Evolutionary conservation across 2,329 filamentous ascomycete genomes (phyloP), one percentile per base, ranked within the genome.

Genomic region (Diaporthe vaccinii): DNA sequence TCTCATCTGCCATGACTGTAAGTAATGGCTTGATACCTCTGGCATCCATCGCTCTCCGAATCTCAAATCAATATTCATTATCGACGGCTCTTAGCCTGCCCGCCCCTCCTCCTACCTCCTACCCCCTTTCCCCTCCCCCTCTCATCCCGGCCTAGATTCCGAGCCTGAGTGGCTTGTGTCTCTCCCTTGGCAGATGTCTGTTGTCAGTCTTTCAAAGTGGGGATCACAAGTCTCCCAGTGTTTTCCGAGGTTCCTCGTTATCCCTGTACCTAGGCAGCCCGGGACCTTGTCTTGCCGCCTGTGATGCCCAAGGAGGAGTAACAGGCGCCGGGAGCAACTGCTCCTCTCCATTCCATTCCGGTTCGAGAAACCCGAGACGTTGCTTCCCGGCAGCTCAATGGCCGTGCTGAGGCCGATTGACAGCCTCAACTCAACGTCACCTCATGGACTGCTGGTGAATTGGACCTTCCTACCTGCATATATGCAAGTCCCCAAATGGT

Each of bases 401-500:
- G 44, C 44, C 51, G 62, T 28, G 31, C 44, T 36, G 17, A 51
- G 17, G 62, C 44, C 31, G 62, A 25, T 67, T 67, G 57, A 72
- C 41, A 72, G 70, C 70, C 57, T 72, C 57, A 72, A 62, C 53
- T 53, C 57, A 53, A 53, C 57, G 44, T 62, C 59, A 61, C 57
- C 68, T 71, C 57, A 53, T 62, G 28, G 44, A 51, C 17, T 72
- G 69, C 39, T 58, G 57, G 58, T 31, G 39, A 51, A 46, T n/a
- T 58, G 39, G 69, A 12, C 55, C 46, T n/a, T 59, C 39, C 53
- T 72, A 46, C 44, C 57, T 72, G 70, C 70, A 62, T 61, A 72
- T 72, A 72, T 72, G 70, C 70, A 72, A 51, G 39, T 46, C 49
- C 57, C 70, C 70, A 72, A 72, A 61, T 61, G 57, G 70, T 61